Evolutionary conservation across 208 protist genomes (phyloP).

Genomic region (Blechomonas ayalai): DNA sequence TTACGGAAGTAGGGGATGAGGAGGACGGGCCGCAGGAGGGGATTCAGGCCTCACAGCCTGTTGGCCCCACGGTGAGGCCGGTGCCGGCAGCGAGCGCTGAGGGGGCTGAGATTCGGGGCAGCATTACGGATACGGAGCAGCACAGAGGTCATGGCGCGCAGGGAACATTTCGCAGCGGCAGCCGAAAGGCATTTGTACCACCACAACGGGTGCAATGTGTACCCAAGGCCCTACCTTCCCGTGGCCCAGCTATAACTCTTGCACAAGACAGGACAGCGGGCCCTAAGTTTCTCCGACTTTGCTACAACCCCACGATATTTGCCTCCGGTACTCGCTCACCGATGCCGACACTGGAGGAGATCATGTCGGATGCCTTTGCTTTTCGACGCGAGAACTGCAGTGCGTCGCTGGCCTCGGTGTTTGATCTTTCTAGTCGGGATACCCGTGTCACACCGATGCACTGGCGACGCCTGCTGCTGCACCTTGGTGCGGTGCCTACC

Average conservation of each 20-base stretch:
- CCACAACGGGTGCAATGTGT: not conserved
- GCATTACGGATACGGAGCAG: no score
- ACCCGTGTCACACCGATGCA: conserved; percentile 6
- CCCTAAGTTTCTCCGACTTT: not conserved
- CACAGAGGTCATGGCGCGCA: conserved; percentile 11
- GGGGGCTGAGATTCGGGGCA: no score
- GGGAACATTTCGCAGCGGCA: not conserved
- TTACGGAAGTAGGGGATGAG: no score
- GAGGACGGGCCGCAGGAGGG: no score
- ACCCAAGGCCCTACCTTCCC: not conserved
- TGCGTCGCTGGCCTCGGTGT: conserved; percentile 2
- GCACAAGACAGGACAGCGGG: not conserved
- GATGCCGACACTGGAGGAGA: conserved; percentile 9
- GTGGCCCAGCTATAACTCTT: not conserved
- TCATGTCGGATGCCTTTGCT: conserved; percentile 6
- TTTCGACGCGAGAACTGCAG: conserved; percentile 15
- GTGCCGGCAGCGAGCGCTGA: not conserved
- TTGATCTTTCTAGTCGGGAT: conserved; percentile 7
- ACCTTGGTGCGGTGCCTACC: conserved; percentile 23
- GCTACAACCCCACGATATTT: conserved; percentile 10
- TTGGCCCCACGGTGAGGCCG: not conserved
- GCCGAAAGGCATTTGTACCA: no score
- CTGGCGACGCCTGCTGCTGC: conserved; percentile 41
- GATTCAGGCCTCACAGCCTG: not conserved
- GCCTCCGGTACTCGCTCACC: conserved; percentile 6